A percentile compares a stretch with the other conserved stretches of the same genome.
Conservation (phyloP, 139 green algal species). For the Chlamydomonas applanata region DNA sequence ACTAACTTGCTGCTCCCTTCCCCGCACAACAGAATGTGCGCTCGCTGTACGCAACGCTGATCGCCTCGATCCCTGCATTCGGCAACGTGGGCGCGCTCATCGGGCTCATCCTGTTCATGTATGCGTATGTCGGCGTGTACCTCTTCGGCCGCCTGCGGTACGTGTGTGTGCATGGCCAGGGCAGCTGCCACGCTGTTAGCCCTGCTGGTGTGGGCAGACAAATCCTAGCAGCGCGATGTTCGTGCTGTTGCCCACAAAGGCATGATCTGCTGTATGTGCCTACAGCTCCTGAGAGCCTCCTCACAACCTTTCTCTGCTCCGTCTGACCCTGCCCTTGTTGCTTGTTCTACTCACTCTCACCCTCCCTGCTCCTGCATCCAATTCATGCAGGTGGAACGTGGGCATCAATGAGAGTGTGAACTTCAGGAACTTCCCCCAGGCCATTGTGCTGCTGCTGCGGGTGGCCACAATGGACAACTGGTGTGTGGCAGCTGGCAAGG, state of each 20-base stretch:
- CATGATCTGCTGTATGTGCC: too few species aligned
- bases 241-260: slow-evolving; percentile 6
- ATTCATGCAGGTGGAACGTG: slow-evolving; percentile 1
- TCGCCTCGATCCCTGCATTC: slow-evolving; percentile 76
- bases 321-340: too few species aligned
- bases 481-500: slow-evolving; percentile 22
- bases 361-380: neutral
- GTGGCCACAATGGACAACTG: slow-evolving; percentile 78
- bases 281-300: too few species aligned
- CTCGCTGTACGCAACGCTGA: slow-evolving; percentile 69
- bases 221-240: neutral
- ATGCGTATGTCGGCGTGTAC: slow-evolving; percentile 72
- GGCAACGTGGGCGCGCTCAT: slow-evolving; percentile 78
- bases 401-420: slow-evolving; percentile 68
- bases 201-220: neutral
- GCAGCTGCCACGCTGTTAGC: neutral
- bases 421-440: slow-evolving; percentile 59
- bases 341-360: too few species aligned
- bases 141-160: slow-evolving; percentile 51
- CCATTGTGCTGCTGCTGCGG: slow-evolving; percentile 46
- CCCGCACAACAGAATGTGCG: slow-evolving; percentile 23
- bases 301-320: too few species aligned
- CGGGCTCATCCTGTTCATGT: slow-evolving; percentile 78
- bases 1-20: neutral
- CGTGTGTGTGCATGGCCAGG: too few species aligned